phyloP scores from a whole-genome alignment of 2,329 filamentous ascomycete genomes.

The Stromatinia cepivora region DNA sequence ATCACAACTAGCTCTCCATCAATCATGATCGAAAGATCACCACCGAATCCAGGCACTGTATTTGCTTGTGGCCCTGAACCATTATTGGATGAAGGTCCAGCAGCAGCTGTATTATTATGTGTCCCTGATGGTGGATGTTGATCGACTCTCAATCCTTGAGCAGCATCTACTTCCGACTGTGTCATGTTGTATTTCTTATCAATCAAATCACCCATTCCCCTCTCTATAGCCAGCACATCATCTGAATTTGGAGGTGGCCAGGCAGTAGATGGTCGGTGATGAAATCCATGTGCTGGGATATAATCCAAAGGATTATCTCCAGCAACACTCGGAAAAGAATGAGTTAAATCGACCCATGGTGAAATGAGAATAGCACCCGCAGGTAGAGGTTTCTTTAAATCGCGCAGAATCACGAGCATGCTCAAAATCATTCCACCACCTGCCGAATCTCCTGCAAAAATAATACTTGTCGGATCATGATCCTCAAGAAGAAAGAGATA shows the following conservation, averaged over 20 bases:
- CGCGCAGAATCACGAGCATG: slow-evolving; percentile 76
- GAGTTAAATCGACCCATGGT: slow-evolving; percentile 93
- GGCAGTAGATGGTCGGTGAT: slow-evolving; percentile 83
- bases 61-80: slow-evolving; percentile 34
- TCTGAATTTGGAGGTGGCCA: slow-evolving; percentile 91
- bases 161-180: slow-evolving; percentile 42
- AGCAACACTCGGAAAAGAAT: slow-evolving; percentile 90
- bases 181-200: slow-evolving; percentile 42
- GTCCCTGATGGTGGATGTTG: slow-evolving; percentile 33
- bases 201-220: slow-evolving; percentile 51
- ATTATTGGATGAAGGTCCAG: slow-evolving; percentile 37
- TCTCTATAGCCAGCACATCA: slow-evolving; percentile 56
- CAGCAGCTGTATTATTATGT: slow-evolving; percentile 41
- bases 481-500: slow-evolving; percentile 79
- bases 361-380: slow-evolving; percentile 89
- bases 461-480: slow-evolving; percentile 77
- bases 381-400: slow-evolving; percentile 79
- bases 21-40: slow-evolving; percentile 64
- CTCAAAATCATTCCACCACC: slow-evolving; percentile 87
- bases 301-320: slow-evolving; percentile 76
- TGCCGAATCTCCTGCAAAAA: slow-evolving; percentile 89
- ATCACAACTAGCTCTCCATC: slow-evolving; percentile 71
- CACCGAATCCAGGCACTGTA: slow-evolving; percentile 40
- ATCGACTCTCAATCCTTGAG: slow-evolving; percentile 42
- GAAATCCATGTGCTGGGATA: slow-evolving; percentile 83